phyloP scores from a whole-genome alignment of 1,139 yeast genomes.

The Saccharomyces hybrid region DNA sequence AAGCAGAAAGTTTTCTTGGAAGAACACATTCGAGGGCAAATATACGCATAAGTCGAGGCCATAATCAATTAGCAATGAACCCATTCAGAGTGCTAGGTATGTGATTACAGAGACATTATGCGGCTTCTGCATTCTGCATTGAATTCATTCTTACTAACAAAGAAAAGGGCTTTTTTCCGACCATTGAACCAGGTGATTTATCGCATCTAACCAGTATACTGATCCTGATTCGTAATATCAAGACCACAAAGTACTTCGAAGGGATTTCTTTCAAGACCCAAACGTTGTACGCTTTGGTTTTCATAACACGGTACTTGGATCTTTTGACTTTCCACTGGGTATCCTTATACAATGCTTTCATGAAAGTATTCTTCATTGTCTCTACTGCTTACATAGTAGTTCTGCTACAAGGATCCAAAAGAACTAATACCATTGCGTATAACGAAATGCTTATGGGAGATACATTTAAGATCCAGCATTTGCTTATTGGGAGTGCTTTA shows the following conservation, averaged over 20 bases:
- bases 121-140: not conserved
- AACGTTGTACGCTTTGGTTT: slow-evolving; percentile 68
- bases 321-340: slow-evolving; percentile 43
- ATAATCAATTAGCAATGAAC: slow-evolving; percentile 28
- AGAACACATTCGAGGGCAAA: not conserved
- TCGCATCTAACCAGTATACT: slow-evolving; percentile 78
- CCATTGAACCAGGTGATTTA: slow-evolving; percentile 48
- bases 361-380: slow-evolving; percentile 75
- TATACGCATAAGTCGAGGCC: slow-evolving; percentile 4
- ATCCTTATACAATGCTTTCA: slow-evolving; percentile 66
- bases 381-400: slow-evolving; percentile 71
- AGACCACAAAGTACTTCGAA: slow-evolving; percentile 54
- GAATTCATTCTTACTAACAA: not conserved
- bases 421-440: slow-evolving; percentile 44
- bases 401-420: slow-evolving; percentile 44
- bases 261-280: slow-evolving; percentile 92
- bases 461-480: slow-evolving; percentile 67
- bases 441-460: slow-evolving; percentile 57
- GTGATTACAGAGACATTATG: not conserved
- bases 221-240: slow-evolving; percentile 66
- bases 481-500: slow-evolving; percentile 56
- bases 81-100: slow-evolving; percentile 43
- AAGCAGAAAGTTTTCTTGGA: not conserved
- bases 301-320: slow-evolving; percentile 72
- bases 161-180: not conserved